Evolutionary conservation across 2,329 filamentous ascomycete genomes (phyloP), one percentile per base, ranked within the genome.

Genomic region (Hymenoscyphus fraxineus): DNA sequence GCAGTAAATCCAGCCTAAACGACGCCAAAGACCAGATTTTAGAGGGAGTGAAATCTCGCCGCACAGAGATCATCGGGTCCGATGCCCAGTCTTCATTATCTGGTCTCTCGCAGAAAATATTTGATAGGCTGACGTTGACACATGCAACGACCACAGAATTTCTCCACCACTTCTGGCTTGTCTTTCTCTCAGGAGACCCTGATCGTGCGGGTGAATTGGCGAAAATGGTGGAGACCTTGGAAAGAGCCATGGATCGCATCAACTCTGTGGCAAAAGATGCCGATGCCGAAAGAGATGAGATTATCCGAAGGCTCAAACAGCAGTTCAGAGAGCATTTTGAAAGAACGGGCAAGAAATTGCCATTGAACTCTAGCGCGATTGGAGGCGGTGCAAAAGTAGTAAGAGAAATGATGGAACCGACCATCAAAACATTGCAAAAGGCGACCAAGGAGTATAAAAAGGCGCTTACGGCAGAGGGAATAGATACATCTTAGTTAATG

Each of bases 61-160:
- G 87, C 55, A 77, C 82, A 55, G 85, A 90, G 70, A 80, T 85
- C 56, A 84, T 83, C 69, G 83, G 83, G 6, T 78, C 71, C 2
- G 65, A 66, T 57, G 40, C 68, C 6, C 63, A 74, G 60, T 66
- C 69, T 44, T 70, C 72, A 41, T 59, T 73, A 13, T 69, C 77
- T 39, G 83, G 82, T 3, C 76, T 85, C 16, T 80, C 83, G 1
- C 68, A 77, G 9, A 71, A 76, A 2, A 79, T 87, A 1, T 87
- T 86, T 68, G 87, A 90, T 69, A 83, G 83, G 19, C 74, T 91
- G n/a, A 82, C 80, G 13, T 82, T 90, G 63, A 97, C 94, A 0
- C 93, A 98, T 75, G 93, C 93, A 61, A 99, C 95, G 0, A 96
- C 92, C 0, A 89, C 91, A 44, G 95, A 99, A 74, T 99, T 98